Conservation (phyloP, 2,329 filamentous ascomycete genomes). For the Hawksworthiomyces lignivorus region DNA sequence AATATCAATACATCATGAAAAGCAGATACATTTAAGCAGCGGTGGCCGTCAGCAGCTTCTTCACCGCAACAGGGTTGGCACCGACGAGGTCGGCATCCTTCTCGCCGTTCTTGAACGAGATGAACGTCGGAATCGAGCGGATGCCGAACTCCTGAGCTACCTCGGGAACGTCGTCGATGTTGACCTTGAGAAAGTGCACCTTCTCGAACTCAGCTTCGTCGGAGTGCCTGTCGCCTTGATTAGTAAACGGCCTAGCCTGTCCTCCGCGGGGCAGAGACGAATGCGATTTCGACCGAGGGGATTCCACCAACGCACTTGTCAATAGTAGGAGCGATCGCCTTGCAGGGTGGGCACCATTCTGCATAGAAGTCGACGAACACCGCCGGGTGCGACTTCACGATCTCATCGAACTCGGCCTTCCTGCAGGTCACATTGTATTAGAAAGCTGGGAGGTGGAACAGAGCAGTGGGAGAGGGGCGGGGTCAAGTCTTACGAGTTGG, state of each 20-base stretch:
- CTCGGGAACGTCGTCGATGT: conserved; percentile 75
- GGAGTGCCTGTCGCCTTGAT: conserved; percentile 42
- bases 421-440: too few species aligned
- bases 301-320: conserved; percentile 52
- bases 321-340: conserved; percentile 73
- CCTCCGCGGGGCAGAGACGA: too few species aligned
- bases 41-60: not conserved
- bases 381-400: conserved; percentile 32
- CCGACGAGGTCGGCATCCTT: conserved; percentile 69
- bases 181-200: conserved; percentile 78
- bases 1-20: not conserved
- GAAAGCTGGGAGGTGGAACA: conserved; percentile 1
- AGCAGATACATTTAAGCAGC: not conserved
- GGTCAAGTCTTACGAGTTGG: too few species aligned
- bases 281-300: too few species aligned
- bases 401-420: conserved; percentile 25
- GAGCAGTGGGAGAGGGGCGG: not conserved
- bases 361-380: conserved; percentile 84
- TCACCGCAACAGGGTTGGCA: conserved; percentile 65
- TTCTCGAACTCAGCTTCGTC: conserved; percentile 34
- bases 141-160: conserved; percentile 71
- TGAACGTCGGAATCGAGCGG: conserved; percentile 88
- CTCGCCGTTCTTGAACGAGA: conserved; percentile 72
- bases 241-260: too few species aligned
- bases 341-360: conserved; percentile 92